phyloP scores from a whole-genome alignment of 2,329 filamentous ascomycete species.

The Alternaria dauci region DNA sequence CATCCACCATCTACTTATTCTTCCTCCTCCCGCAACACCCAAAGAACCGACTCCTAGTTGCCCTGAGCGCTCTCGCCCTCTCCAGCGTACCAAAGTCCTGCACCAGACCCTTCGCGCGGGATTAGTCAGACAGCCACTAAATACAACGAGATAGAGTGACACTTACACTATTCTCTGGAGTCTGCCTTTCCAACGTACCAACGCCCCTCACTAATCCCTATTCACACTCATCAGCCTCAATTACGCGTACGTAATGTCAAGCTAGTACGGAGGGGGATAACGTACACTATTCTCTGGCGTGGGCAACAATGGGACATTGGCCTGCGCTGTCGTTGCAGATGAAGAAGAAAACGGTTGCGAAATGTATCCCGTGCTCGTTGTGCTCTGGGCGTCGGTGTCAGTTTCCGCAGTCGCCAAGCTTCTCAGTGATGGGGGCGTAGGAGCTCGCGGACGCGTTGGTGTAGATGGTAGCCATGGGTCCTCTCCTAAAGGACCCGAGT shows the following conservation, averaged over 20 bases:
- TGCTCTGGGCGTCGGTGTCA: background rate
- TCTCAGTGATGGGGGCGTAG: background rate
- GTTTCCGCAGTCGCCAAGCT: background rate
- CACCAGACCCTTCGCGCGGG: background rate
- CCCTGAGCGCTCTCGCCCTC: background rate
- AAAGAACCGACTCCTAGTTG: background rate
- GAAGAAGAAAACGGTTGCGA: background rate
- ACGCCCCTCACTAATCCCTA: background rate
- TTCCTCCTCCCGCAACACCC: background rate
- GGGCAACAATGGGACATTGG: background rate
- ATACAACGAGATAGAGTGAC: background rate
- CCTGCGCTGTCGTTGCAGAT: background rate
- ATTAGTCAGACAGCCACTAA: background rate
- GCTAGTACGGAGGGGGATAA: too few species aligned
- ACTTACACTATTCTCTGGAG: background rate
- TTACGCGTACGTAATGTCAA: too few species aligned
- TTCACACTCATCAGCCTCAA: background rate
- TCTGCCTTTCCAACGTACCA: background rate
- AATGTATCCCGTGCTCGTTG: background rate
- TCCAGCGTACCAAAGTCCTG: background rate
- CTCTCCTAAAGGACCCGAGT: background rate
- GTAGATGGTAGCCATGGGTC: background rate
- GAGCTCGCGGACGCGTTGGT: background rate
- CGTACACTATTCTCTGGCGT: background rate
- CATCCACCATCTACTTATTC: background rate